Evolutionary conservation across 768 basidiomycete species (phyloP), one percentile per base, ranked within the genome.

Genomic region (Russula ochroleuca): DNA sequence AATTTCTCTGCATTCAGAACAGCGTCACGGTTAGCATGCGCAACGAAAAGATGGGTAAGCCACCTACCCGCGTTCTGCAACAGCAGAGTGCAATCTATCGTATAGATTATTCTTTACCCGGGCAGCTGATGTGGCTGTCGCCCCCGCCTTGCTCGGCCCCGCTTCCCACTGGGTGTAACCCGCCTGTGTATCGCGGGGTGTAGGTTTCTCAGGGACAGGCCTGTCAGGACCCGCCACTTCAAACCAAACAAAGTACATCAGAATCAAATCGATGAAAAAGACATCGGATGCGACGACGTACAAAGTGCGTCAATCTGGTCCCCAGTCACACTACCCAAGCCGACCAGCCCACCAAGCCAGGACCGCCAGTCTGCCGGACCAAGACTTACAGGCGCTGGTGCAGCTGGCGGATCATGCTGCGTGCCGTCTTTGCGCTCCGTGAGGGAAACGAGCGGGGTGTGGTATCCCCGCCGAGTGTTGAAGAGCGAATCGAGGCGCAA

Each of bases 161-260:
- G 59, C 51, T 59, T 54, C 63, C 68, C 57, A 62, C 41, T 64
- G 50, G 23, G 47, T 55, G 25, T 57, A 65, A 41, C 53, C 14
- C 13, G 21, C 52, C 48, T 41, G 31, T 6, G 57, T 57, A 13
- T 55, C 61, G 9, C 62, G 70, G 11, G 62, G 62, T 56, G 54
- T 61, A 50, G 67, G 64, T 65, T 71, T 74, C 62, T 73, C 73
- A 37, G 79, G 83, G 23, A 81, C 72, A 8, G 85, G 86, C 62
- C 87, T 76, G 67, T 87, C 77, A 1, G 85, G 84, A 1, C 87
- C 87, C 11, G 83, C 88, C 59, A 90, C 88, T 88, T 45, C 33
- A 23, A 53, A 51, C 41, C 41, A 43, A 45, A 11, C n/a, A n/a
- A 21, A 49, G 54, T 5, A 13, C 43, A 31, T n/a, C 17, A 64